These are phyloP conservation scores for Pyrenochaeta sp. DNA, from an alignment of 2,329 filamentous ascomycete genomes.

Conservation along the genomic window DNA sequence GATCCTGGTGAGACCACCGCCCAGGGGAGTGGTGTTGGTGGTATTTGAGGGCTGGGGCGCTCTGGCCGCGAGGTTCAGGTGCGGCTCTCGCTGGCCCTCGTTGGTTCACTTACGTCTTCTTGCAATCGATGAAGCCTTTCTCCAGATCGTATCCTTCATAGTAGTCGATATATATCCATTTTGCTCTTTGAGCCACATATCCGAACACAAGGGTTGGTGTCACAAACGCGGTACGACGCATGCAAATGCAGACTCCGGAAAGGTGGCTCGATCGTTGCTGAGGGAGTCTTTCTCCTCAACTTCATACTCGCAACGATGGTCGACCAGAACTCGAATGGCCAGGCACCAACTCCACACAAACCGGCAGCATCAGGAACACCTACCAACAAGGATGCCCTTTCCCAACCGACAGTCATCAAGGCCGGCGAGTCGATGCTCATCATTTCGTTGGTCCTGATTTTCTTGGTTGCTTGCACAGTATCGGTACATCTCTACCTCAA, in stretches of 20 bases:
- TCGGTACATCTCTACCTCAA: conserved; percentile 17
- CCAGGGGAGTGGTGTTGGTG: background rate
- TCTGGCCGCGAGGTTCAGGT: background rate
- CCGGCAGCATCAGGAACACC: background rate
- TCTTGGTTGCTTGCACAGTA: conserved; percentile 17
- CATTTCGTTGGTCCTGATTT: conserved; percentile 24
- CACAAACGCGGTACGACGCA: background rate
- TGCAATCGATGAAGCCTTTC: background rate
- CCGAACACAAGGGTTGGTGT: no score
- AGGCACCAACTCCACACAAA: background rate
- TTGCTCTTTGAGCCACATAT: no score
- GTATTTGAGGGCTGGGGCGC: background rate
- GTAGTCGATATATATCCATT: background rate
- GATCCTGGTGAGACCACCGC: background rate
- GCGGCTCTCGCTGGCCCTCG: background rate
- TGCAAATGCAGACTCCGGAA: background rate
- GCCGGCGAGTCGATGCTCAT: conserved; percentile 28
- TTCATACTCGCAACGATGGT: conserved; percentile 8
- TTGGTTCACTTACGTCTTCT: background rate
- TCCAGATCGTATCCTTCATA: background rate
- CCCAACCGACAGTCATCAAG: conserved; percentile 13
- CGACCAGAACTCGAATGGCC: conserved; percentile 14
- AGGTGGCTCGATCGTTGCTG: no score
- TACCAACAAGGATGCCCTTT: conserved; percentile 1
- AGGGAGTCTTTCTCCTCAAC: background rate